These are phyloP conservation scores for Diplogelasinospora grovesii DNA, from an alignment of 495 filamentous ascomycete genomes.

Conservation along the genomic window DNA sequence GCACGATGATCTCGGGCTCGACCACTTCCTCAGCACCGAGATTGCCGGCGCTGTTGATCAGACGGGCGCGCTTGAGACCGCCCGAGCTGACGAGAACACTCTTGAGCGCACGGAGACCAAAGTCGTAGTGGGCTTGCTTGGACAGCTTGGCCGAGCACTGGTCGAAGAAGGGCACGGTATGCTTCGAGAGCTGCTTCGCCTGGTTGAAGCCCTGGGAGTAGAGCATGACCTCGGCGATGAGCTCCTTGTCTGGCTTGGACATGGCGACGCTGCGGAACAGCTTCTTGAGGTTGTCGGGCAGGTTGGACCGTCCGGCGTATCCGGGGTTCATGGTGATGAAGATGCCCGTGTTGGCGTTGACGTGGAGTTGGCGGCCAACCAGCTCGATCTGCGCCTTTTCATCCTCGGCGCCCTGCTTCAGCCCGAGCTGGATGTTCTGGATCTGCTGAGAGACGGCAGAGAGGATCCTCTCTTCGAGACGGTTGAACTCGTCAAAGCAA, in stretches of 20 bases:
- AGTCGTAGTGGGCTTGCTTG: constrained; percentile 98
- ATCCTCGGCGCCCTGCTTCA: constrained; percentile 72
- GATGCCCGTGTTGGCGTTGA: constrained; percentile 90
- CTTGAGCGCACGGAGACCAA: constrained; percentile 93
- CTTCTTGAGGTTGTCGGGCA: constrained; percentile 98
- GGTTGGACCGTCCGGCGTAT: constrained; percentile 94
- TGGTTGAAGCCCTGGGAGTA: constrained; percentile 98
- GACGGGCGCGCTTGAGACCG: constrained; percentile 80
- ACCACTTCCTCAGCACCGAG: constrained; percentile 66
- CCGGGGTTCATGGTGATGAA: constrained; percentile 99
- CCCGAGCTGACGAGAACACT: constrained; percentile 97
- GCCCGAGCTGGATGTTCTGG: constrained; percentile 94
- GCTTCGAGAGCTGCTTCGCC: constrained; percentile 84
- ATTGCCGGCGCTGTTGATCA: constrained; percentile 48
- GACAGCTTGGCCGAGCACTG: constrained; percentile 71
- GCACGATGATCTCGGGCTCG: constrained; percentile 97
- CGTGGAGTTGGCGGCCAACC: constrained; percentile 76
- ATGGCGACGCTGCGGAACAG: constrained; percentile 98
- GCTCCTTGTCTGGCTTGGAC: constrained; percentile 99
- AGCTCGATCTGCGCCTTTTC: constrained; percentile 84
- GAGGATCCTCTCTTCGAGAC: constrained; percentile 91
- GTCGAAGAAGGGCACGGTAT: constrained; percentile 97
- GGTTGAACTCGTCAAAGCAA: constrained; percentile 99
- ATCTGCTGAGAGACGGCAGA: constrained; percentile 98
- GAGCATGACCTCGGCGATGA: constrained; percentile 98